Conservation (phyloP, 306 rosid species). For the Vicia villosa region DNA sequence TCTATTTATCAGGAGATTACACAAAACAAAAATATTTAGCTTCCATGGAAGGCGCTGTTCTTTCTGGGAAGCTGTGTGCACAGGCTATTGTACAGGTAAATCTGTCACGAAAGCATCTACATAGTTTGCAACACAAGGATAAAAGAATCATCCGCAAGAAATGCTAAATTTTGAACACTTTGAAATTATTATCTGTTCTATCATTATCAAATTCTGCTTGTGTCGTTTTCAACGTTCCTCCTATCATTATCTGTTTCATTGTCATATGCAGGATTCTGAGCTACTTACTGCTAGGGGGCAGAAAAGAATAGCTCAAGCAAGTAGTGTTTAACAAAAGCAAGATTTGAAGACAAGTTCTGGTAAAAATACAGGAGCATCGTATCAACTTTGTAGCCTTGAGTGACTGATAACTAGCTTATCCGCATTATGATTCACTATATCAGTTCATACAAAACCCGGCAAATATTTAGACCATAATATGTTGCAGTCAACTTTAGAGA, state of each 20-base stretch:
- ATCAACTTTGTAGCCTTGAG: neutral
- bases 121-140: slow-evolving; percentile 14
- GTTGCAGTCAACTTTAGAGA: slow-evolving; percentile 2
- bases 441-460: slow-evolving; percentile 5
- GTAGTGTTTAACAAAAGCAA: slow-evolving; percentile 42
- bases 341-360: slow-evolving; percentile 28
- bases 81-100: slow-evolving; percentile 94
- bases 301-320: slow-evolving; percentile 59
- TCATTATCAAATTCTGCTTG: slow-evolving; percentile 9
- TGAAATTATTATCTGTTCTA: neutral
- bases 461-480: slow-evolving; percentile 8
- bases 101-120: slow-evolving; percentile 11
- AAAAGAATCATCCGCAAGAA: slow-evolving; percentile 28
- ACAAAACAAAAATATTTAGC: slow-evolving; percentile 96
- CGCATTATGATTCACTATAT: neutral
- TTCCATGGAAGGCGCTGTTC: slow-evolving; percentile 99
- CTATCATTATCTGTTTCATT: slow-evolving; percentile 21
- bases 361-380: slow-evolving; percentile 26
- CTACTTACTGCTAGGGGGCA: slow-evolving; percentile 58
- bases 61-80: slow-evolving; percentile 96
- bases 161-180: neutral
- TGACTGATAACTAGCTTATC: neutral
- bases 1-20: slow-evolving; percentile 95
- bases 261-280: slow-evolving; percentile 64
- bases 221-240: slow-evolving; percentile 24